phyloP scores from a whole-genome alignment of 257 asterid species.

The Catharanthus roseus region DNA sequence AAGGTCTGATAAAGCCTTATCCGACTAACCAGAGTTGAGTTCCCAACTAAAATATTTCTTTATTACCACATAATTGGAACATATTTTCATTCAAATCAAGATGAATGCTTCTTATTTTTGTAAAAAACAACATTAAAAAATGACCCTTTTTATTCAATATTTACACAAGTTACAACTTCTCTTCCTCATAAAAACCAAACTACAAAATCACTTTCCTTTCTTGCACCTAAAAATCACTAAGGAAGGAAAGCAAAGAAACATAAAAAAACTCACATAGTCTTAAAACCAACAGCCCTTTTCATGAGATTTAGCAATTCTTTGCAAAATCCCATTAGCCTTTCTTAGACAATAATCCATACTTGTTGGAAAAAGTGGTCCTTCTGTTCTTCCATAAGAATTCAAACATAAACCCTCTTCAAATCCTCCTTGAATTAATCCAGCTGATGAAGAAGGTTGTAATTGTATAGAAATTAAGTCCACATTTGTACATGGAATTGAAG shows the following conservation, averaged over 20 bases:
- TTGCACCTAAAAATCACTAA: background rate
- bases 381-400: slow-evolving; percentile 61
- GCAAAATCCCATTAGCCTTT: slow-evolving; percentile 44
- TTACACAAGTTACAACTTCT: background rate
- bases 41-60: no score
- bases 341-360: slow-evolving; percentile 62
- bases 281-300: slow-evolving; percentile 34
- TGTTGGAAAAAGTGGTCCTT: slow-evolving; percentile 51
- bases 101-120: no score
- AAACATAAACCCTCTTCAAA: slow-evolving; percentile 45
- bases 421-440: slow-evolving; percentile 10
- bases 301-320: slow-evolving; percentile 55
- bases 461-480: slow-evolving; percentile 44
- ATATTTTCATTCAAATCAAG: background rate
- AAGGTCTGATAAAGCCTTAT: no score
- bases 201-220: background rate
- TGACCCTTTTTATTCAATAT: background rate
- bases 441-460: slow-evolving; percentile 38
- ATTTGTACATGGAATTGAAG: slow-evolving; percentile 53
- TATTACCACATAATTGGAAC: no score
- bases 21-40: no score
- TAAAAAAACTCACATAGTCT: no score
- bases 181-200: background rate
- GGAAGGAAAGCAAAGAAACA: slow-evolving; percentile 23
- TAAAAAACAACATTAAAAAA: background rate